Base-by-base conservation (phyloP, 495 filamentous ascomycete genomes). In the Choiromyces venosus region DNA sequence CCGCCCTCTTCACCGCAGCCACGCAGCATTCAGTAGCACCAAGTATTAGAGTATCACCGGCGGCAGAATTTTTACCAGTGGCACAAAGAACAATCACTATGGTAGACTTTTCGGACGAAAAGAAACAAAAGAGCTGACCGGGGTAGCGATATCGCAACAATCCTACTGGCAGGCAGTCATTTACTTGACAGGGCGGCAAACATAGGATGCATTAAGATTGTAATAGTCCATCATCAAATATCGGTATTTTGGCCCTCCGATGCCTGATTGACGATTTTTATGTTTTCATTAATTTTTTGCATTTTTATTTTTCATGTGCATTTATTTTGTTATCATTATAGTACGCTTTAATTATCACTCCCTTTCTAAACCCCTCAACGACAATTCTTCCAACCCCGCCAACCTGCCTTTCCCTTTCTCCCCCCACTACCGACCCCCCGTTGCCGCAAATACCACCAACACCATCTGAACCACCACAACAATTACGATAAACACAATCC, bases 1-100 rank as follows among this genome's bases (percentile, higher is more conserved):
- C 52, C 52, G 46, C 52, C 52, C 52, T 29, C 52, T 21, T 61
- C 52, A 61, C 52, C 52, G n/a, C 52, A 61, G 52, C 52, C 52
- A 61, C 52, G 52, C 52, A 61, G 25, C 52, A 12, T 29, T 61
- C 9, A 12, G 4, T 29, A 29, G 52, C 10, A 61, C 25, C 52
- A 29, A 29, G 10, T 4, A 29, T 61, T 16, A 14, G n/a, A 10
- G 3, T 29, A 61, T 61, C 52, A 56, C 46, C 52, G n/a, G n/a
- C 52, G 52, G 52, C 52, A 61, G 52, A 29, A 25, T 10, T 16
- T 29, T 61, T 61, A 61, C 52, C 2, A 61, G 52, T 61, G 10
- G 10, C 52, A 16, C 52, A n/a, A 29, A 4, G 52, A 29, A 29
- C 1, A 16, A 2, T 61, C 2, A 29, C n/a, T n/a, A 21, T 25